Conservation (phyloP, 192 early-diverging fungal species). For the Allomyces macrogynus region DNA sequence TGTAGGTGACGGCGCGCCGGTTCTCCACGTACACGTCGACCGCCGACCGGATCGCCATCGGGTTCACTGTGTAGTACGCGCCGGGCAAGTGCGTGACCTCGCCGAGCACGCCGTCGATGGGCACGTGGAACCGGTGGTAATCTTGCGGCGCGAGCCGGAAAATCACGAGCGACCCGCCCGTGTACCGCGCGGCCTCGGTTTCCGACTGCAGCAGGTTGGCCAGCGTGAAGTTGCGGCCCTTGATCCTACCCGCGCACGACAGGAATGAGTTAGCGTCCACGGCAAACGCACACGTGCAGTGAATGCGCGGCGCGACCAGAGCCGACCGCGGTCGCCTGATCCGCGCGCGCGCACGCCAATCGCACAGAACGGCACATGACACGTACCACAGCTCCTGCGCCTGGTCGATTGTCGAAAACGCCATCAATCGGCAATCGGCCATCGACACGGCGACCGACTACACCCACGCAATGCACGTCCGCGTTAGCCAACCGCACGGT, state of each 20-base stretch:
- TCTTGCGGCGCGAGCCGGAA: slow-evolving; percentile 68
- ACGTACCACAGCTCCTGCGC: slow-evolving; percentile 38
- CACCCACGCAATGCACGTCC: no score
- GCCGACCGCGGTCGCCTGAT: no score
- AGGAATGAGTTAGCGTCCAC: no score
- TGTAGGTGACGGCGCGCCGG: slow-evolving; percentile 36
- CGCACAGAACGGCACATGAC: no score
- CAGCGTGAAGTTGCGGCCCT: slow-evolving; percentile 48
- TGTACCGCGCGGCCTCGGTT: slow-evolving; percentile 21
- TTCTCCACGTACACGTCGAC: slow-evolving; percentile 69
- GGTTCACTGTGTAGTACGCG: slow-evolving; percentile 63
- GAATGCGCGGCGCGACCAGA: no score
- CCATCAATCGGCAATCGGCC: slow-evolving; percentile 54
- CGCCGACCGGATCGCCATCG: slow-evolving; percentile 50
- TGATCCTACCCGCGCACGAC: slow-evolving; percentile 24
- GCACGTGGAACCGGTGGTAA: slow-evolving; percentile 64
- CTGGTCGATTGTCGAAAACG: slow-evolving; percentile 37
- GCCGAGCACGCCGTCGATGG: slow-evolving; percentile 42
- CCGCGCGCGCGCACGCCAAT: no score
- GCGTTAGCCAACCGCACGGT: no score
- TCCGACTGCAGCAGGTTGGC: slow-evolving; percentile 31
- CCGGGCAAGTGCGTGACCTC: slow-evolving; percentile 31
- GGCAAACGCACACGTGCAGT: no score
- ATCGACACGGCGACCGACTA: slow-evolving; percentile 33
- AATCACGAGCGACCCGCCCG: slow-evolving; percentile 42